Base-by-base conservation (phyloP, 805 yeast genomes). In the Lipomyces japonicus region DNA sequence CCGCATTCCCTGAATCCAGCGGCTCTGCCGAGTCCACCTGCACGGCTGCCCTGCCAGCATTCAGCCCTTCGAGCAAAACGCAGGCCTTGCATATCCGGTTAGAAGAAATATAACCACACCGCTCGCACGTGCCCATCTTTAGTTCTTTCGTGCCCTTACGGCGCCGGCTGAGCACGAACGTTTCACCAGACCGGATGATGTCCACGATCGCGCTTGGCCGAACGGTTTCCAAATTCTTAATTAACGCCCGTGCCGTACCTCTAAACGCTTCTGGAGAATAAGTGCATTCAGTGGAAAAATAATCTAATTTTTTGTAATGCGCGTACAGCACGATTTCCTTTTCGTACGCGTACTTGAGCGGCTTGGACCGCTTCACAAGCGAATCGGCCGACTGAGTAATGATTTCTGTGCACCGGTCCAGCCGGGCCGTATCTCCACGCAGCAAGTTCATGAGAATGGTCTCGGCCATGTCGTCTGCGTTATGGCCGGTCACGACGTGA, bases 391-490 rank as follows among this genome's bases (percentile, higher is more conserved):
- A 70, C 51, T 80, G 80, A 0, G 98, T 93, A 54, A 91, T 76
- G 37, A 93, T 88, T 21, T 84, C 76, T 7, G 95, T 86, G 16
- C 96, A 88, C 58, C 84, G 81, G 63, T 87, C 97, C 48, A 93
- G 72, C 57, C 99, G 75, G 22, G 95, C 95, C 4, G 89, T 84
- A 65, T 93, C 99, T n/a, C 99, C 99, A 61, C 99, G 75, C 25
- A 93, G 70, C 39, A 93, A 69, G 67, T 93, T 93, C 97, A 93
- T 91, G 47, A 93, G 69, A 3, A 93, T 95, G 0, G 99, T 93
- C 63, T 93, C 99, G 1, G 99, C 99, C 87, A 93, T 86, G 69
- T 93, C 99, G 67, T 93, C 99, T 0, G 99, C 99, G 67, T 93
- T 93, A 68, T 93, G 99, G 2, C 99, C 99, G 0, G 99, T 93